A percentile compares a stretch with the other conserved stretches of the same genome.
Conservation (phyloP, 257 asterid species). For the Ballota nigra region DNA sequence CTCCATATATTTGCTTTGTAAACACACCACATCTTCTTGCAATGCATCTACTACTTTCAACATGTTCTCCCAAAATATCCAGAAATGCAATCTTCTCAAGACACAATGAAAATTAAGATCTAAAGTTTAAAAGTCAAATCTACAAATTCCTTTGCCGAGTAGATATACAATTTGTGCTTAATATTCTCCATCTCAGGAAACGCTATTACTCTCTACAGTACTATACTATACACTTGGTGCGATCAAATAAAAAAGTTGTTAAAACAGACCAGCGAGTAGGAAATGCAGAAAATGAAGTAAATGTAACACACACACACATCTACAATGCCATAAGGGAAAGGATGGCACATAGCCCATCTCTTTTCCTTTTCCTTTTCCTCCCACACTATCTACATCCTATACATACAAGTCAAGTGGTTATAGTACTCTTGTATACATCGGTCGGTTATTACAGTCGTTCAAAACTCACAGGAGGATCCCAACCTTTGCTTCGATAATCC, state of each 20-base stretch:
- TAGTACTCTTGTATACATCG: constrained; percentile 19
- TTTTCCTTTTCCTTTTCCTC: constrained; percentile 44
- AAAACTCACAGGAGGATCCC: constrained; percentile 84
- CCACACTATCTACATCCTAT: constrained; percentile 36
- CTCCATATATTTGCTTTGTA: too few species aligned
- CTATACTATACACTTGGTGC: constrained; percentile 21
- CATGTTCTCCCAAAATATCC: too few species aligned
- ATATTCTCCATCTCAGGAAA: not conserved
- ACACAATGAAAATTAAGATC: not conserved
- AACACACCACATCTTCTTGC: too few species aligned
- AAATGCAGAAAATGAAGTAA: constrained; percentile 13
- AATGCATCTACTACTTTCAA: too few species aligned
- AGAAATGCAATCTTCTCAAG: too few species aligned
- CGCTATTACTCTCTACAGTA: constrained; percentile 8
- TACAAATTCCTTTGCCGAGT: not conserved
- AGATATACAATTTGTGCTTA: not conserved
- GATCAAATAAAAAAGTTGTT: not conserved
- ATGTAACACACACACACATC: constrained; percentile 18
- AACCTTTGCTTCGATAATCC: constrained; percentile 72
- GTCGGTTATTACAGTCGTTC: constrained; percentile 32
- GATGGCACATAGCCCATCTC: constrained; percentile 53
- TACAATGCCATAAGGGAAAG: constrained; percentile 40
- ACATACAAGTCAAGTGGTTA: constrained; percentile 27
- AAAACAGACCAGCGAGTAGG: constrained; percentile 14
- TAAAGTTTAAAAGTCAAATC: not conserved